Conservation (phyloP, 1,284 basidiomycete genomes). For the Ganoderma resinaceum region DNA sequence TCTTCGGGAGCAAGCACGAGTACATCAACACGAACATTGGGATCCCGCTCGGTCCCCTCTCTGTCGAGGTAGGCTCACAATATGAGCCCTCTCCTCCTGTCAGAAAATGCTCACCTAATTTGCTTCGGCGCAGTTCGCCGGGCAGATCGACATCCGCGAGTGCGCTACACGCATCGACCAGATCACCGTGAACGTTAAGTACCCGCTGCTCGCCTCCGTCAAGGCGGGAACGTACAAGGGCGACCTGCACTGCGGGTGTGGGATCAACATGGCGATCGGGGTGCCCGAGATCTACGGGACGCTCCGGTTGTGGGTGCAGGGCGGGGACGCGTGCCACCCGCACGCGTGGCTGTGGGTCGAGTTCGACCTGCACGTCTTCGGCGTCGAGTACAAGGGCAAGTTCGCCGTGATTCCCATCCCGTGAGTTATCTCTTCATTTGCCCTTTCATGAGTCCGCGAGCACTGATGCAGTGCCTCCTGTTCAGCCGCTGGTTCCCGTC, state of each 20-base stretch:
- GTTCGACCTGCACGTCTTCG: background rate
- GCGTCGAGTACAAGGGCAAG: constrained; percentile 1
- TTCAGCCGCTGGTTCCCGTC: background rate
- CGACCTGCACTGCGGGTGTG: background rate
- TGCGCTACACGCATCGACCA: background rate
- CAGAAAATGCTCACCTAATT: background rate
- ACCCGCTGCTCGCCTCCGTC: constrained; percentile 4
- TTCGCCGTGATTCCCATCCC: background rate
- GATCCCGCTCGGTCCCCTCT: background rate
- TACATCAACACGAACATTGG: background rate
- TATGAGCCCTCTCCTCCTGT: background rate
- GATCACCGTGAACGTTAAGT: background rate
- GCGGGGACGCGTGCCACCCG: background rate
- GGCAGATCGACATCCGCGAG: constrained; percentile 1
- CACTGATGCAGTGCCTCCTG: background rate
- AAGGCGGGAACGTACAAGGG: background rate
- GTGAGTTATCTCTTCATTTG: background rate
- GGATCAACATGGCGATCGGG: background rate
- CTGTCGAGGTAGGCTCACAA: background rate
- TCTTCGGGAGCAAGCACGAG: background rate
- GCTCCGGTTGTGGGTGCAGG: background rate
- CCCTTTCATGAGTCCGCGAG: background rate
- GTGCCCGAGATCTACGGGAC: constrained; percentile 3
- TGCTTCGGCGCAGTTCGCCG: background rate
- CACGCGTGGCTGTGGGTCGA: background rate